Base-by-base conservation (phyloP, 2,329 filamentous ascomycete genomes). In the Penicillium sp. region DNA sequence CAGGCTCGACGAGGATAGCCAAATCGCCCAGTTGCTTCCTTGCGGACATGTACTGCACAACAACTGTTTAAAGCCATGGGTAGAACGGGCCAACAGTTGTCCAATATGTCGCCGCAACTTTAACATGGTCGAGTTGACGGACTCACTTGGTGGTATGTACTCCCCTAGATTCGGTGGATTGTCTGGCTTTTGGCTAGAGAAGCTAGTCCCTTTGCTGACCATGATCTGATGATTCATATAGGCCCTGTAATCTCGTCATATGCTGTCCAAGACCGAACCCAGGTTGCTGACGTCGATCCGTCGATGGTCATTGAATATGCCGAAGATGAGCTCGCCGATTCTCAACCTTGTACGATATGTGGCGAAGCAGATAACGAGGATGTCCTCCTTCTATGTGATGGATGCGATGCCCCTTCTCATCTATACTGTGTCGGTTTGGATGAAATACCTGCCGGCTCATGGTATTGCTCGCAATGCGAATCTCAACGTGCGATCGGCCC, bases 41-140 rank as follows among this genome's bases (percentile, higher is more conserved):
- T 99, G 94, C 74, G 89, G 90, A 53, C 95, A 99, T 78, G 83
- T 92, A 63, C 80, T 99, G 63, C 94, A 99, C 76, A 87, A 99
- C 76, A 85, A 88, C 47, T 99, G 94, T 73, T 81, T 99, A 62
- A 88, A 88, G 64, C 90, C 91, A 63, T 99, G 94, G 94, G 90
- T 93, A 42, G 90, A 95, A 74, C 88, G 95, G 72, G 93, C 94
- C 59, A 99, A 97, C 75, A 96, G 92, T 70, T 99, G 94, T 73
- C 94, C 94, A 42, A 96, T 99, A 72, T 99, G 94, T 75, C 89
- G 94, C 62, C 88, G 90, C 65, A 85, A 83, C 58, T 97, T 99
- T 78, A 93, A 97, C 74, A 77, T 87, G 64, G 92, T 99, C 61
- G 85, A 94, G 70, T 85, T 99, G 56, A 88, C 88, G 72, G 85